Conservation (phyloP, 768 basidiomycete species). For the Pleurotus salmoneostramineus region DNA sequence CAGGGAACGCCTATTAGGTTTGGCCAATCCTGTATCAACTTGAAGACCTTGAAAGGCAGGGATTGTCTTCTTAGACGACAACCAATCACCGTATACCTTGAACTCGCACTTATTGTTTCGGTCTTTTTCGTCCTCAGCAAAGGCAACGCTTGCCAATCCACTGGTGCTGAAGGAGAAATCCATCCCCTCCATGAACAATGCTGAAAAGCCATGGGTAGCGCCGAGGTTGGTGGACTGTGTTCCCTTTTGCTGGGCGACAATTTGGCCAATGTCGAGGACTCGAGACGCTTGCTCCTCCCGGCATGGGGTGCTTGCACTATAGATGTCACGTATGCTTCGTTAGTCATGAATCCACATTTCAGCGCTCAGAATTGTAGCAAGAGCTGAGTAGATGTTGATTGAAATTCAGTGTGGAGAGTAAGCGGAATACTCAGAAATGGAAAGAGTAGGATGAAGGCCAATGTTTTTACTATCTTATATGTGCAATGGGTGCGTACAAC, state of each 20-base stretch:
- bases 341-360: no score
- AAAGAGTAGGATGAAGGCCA: no score
- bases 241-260: neutral
- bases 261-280: neutral
- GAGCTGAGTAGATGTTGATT: no score
- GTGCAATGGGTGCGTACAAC: no score
- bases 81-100: slow-evolving; percentile 9
- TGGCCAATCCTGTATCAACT: slow-evolving; percentile 9
- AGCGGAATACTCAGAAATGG: no score
- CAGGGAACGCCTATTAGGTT: slow-evolving; percentile 13
- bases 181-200: slow-evolving; percentile 8
- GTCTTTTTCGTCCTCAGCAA: neutral
- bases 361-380: no score
- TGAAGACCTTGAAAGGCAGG: slow-evolving; percentile 12
- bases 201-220: slow-evolving; percentile 12
- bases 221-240: neutral
- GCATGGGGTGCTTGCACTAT: no score
- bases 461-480: no score
- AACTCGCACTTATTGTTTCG: neutral
- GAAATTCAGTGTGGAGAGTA: no score
- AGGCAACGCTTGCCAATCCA: slow-evolving; percentile 1
- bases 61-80: neutral
- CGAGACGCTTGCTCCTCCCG: neutral
- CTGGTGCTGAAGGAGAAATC: neutral
- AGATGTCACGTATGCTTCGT: no score